Percentiles rank a stretch among this genome's conserved stretches.
phyloP scores from a whole-genome alignment of 2,329 filamentous ascomycete species.

The Penicillium concentricum region DNA sequence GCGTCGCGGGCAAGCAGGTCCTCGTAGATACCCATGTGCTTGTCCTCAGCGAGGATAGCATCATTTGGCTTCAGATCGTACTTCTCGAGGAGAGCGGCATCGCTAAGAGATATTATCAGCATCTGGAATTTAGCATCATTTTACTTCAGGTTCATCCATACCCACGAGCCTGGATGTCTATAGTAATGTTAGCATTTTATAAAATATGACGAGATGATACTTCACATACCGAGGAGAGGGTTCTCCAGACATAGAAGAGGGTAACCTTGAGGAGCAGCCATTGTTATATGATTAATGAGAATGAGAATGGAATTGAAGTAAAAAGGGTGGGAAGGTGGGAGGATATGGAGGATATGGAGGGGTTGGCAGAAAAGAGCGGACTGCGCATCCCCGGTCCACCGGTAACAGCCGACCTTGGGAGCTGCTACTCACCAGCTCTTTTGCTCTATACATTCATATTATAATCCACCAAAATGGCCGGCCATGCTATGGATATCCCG shows the following conservation, averaged over 20 bases:
- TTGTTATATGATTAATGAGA: constrained; percentile 42
- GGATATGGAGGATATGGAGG: constrained; percentile 21
- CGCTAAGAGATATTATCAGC: constrained; percentile 49
- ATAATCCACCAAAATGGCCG: constrained; percentile 51
- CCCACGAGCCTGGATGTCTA: constrained; percentile 85
- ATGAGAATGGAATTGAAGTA: constrained; percentile 9
- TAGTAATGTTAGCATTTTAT: constrained; percentile 22
- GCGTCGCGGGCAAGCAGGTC: constrained; percentile 90
- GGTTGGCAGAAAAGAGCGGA: constrained; percentile 25
- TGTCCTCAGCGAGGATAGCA: constrained; percentile 90
- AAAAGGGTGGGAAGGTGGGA: constrained; percentile 14
- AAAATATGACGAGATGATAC: neutral
- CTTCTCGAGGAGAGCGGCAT: constrained; percentile 82
- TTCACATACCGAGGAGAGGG: constrained; percentile 74
- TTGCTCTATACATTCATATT: neutral
- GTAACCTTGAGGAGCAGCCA: constrained; percentile 77
- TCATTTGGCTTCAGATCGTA: constrained; percentile 95
- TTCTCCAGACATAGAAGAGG: constrained; percentile 94
- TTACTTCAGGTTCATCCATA: constrained; percentile 36
- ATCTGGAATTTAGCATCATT: constrained; percentile 3
- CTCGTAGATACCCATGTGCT: constrained; percentile 87
- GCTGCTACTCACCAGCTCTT: neutral
- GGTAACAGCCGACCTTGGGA: constrained; percentile 4
- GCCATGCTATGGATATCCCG: constrained; percentile 66
- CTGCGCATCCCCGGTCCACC: constrained; percentile 9